Evolutionary conservation across 352 stramenopile genomes (phyloP).

Genomic region (Globisporangium spiculum): DNA sequence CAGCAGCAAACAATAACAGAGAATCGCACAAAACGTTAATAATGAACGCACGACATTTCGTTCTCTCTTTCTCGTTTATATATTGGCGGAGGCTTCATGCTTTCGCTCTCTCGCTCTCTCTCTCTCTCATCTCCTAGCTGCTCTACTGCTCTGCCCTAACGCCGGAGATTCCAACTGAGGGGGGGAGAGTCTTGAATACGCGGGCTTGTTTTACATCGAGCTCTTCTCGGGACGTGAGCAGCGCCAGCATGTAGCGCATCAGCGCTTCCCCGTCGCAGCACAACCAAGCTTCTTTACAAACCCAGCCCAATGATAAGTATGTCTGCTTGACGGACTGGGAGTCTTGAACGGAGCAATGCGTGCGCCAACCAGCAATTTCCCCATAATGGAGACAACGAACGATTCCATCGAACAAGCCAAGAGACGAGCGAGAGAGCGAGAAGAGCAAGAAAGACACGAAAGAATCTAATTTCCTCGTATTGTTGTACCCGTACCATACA

Average conservation of each 20-base stretch:
- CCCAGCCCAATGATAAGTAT: neutral
- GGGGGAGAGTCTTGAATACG: neutral
- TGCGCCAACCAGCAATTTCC: neutral
- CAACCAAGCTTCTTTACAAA: neutral
- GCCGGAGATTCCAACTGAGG: neutral
- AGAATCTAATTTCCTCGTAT: conserved; percentile 10
- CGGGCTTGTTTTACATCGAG: neutral
- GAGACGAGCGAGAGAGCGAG: conserved; percentile 12
- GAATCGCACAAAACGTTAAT: conserved; percentile 14
- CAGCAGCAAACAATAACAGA: conserved; percentile 15
- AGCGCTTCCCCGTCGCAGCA: neutral
- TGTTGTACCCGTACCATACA: conserved; percentile 5
- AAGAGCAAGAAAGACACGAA: conserved; percentile 6
- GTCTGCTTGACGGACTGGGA: neutral
- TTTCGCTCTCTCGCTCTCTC: conserved; percentile 1
- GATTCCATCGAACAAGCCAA: neutral
- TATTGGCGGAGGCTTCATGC: neutral
- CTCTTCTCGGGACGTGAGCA: neutral
- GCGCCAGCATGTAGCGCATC: neutral
- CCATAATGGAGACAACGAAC: neutral
- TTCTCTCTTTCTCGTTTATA: neutral
- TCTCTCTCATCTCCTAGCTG: neutral
- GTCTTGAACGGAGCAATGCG: neutral
- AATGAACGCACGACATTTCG: neutral
- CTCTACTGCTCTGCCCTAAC: neutral